phyloP scores from a whole-genome alignment of 306 rosid species.

The Crotalaria pallida region DNA sequence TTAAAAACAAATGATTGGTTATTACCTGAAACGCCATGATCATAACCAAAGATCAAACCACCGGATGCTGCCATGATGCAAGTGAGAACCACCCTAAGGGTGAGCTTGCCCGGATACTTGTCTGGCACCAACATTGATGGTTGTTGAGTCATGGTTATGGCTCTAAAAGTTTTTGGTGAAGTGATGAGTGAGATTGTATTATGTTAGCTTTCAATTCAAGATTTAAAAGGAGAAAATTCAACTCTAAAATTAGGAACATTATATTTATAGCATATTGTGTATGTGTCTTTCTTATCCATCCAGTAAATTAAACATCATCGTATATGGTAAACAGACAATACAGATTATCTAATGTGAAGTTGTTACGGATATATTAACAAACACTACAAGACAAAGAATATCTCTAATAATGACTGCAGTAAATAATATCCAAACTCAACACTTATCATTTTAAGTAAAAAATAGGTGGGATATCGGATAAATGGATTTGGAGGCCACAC shows the following conservation, averaged over 20 bases:
- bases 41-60: conserved; percentile 79
- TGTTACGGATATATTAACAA: neutral
- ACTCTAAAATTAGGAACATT: neutral
- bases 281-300: neutral
- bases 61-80: conserved; percentile 64
- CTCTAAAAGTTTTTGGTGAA: neutral
- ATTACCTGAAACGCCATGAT: conserved; percentile 82
- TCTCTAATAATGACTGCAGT: too few relatives aligned
- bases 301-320: neutral
- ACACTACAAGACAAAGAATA: neutral
- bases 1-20: neutral
- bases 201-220: too few relatives aligned
- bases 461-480: too few relatives aligned
- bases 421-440: too few relatives aligned
- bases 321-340: neutral
- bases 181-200: too few relatives aligned
- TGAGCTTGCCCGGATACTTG: conserved; percentile 50
- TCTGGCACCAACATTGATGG: neutral
- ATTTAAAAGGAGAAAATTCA: neutral
- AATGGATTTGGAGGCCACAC: too few relatives aligned
- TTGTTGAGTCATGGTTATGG: neutral
- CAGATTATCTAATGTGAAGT: neutral
- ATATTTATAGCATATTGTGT: neutral
- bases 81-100: conserved; percentile 42
- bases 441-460: too few relatives aligned